Evolutionary conservation across 169 alveolate genomes (phyloP).

Genomic region (Cryptosporidium parvum): DNA sequence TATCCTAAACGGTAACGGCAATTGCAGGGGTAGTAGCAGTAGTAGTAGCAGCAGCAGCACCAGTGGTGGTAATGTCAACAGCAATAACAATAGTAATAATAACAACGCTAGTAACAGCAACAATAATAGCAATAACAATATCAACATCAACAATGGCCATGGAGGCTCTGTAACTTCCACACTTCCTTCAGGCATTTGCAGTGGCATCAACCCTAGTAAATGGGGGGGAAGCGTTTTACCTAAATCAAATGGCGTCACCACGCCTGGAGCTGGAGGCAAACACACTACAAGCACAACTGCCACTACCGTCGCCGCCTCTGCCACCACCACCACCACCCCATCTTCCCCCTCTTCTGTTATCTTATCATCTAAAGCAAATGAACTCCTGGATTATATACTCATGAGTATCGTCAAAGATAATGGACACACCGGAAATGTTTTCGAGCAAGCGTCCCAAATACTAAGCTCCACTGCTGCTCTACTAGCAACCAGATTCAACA

Average conservation of each 20-base stretch:
- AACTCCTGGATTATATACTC: constrained; percentile 12
- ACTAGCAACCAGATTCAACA: constrained; percentile 35
- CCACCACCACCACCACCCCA: background rate
- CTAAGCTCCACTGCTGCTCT: constrained; percentile 18
- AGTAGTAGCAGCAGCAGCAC: background rate
- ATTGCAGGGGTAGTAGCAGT: background rate
- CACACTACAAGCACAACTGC: no score
- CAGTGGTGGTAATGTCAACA: background rate
- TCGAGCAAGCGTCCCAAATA: constrained; percentile 32
- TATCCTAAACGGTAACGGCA: background rate
- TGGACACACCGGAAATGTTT: constrained; percentile 7
- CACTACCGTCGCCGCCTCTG: background rate
- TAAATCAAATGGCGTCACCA: background rate
- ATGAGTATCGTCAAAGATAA: constrained; percentile 34
- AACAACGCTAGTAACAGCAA: background rate
- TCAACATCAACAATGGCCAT: no score
- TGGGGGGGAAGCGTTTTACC: constrained; percentile 1
- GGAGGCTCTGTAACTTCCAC: constrained; percentile 4
- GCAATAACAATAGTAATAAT: background rate
- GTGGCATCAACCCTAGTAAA: background rate
- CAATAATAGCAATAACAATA: background rate
- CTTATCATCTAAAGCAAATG: constrained; percentile 22
- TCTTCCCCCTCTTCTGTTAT: background rate
- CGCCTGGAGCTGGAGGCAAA: background rate
- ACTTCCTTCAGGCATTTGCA: background rate